A percentile compares a stretch with the other conserved stretches of the same genome.
phyloP scores from a whole-genome alignment of 2,329 filamentous ascomycete species.

The Arthroderma sp. region DNA sequence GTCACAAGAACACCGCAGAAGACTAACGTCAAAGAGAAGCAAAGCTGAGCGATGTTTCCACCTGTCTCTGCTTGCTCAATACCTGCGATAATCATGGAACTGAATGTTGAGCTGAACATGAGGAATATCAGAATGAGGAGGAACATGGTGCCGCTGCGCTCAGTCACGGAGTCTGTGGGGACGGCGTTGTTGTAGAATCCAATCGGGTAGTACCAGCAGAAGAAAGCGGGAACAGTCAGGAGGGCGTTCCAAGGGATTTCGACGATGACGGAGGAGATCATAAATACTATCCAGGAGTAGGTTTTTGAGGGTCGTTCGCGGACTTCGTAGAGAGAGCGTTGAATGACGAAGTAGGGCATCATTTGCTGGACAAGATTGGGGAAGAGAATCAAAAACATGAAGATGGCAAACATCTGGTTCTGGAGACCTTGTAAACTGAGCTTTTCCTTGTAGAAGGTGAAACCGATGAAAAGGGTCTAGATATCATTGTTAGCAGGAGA shows the following conservation, averaged over 20 bases:
- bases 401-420: conserved; percentile 84
- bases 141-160: conserved; percentile 53
- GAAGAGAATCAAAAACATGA: conserved; percentile 75
- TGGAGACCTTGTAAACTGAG: conserved; percentile 70
- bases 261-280: conserved; percentile 58
- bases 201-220: conserved; percentile 57
- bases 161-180: conserved; percentile 29
- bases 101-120: conserved; percentile 60
- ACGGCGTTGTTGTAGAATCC: conserved; percentile 35
- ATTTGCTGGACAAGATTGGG: conserved; percentile 45
- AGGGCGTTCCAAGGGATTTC: conserved; percentile 58
- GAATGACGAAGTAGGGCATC: conserved; percentile 48
- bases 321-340: conserved; percentile 48
- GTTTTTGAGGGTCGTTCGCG: conserved; percentile 54
- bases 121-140: conserved; percentile 55
- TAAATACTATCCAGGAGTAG: conserved; percentile 61
- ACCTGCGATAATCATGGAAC: conserved; percentile 60
- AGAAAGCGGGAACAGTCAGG: conserved; percentile 51
- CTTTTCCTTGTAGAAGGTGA: conserved; percentile 64
- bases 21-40: conserved; percentile 47
- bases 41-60: conserved; percentile 48
- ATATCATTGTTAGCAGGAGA: conserved; percentile 2
- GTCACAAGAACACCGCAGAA: conserved; percentile 46
- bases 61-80: conserved; percentile 59
- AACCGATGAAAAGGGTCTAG: conserved; percentile 64